Conservation (phyloP, 139 green algal genomes). For the Auxenochlorella protothecoides region DNA sequence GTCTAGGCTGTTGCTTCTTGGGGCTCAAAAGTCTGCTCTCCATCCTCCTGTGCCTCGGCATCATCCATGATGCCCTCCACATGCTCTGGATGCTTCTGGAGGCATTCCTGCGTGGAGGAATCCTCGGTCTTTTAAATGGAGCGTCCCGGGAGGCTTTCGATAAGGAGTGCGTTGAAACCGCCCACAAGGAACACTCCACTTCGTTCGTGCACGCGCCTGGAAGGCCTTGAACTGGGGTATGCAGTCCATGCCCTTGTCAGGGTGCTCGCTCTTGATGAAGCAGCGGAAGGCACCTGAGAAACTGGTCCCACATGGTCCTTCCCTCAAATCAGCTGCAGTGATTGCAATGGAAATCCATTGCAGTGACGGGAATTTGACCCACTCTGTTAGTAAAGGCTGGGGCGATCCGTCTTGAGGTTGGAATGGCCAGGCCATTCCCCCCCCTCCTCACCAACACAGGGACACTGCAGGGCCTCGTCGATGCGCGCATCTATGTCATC, state of each 20-base stretch:
- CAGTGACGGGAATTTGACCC: not conserved
- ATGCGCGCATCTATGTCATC: slow-evolving; percentile 1
- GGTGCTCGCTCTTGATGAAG: slow-evolving; percentile 23
- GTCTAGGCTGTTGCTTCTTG: no score
- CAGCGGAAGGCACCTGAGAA: slow-evolving; percentile 26
- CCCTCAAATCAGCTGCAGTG: slow-evolving; percentile 20
- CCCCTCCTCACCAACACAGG: slow-evolving; percentile 18
- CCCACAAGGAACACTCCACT: not conserved
- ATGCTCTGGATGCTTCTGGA: slow-evolving; percentile 26
- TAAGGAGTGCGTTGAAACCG: not conserved
- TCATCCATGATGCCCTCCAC: slow-evolving; percentile 16
- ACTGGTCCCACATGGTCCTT: slow-evolving; percentile 18
- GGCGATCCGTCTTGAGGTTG: not conserved
- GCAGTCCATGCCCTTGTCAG: slow-evolving; percentile 33
- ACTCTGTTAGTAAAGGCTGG: not conserved
- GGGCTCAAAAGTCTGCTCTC: no score
- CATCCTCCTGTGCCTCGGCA: not conserved
- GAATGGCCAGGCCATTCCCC: not conserved
- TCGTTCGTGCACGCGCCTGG: slow-evolving; percentile 7
- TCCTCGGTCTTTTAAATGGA: not conserved
- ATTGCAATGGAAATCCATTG: no score
- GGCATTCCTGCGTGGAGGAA: slow-evolving; percentile 2
- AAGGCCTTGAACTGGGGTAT: slow-evolving; percentile 23
- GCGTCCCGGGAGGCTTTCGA: no score
- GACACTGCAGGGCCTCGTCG: slow-evolving; percentile 20